Conservation (phyloP, 192 early-diverging fungal species). For the Umbelopsis vinacea region DNA sequence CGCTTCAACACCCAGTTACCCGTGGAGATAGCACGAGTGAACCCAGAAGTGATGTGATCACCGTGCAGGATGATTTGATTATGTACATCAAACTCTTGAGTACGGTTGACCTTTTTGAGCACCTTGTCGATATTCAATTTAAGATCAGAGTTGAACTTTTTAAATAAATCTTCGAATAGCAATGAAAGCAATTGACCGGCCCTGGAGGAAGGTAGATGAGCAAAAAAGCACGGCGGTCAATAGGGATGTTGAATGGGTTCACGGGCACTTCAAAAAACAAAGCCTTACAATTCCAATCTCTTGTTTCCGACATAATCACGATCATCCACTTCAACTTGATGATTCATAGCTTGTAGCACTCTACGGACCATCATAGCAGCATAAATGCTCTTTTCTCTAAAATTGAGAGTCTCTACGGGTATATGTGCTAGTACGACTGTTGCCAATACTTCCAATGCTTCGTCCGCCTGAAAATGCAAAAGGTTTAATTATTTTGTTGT, state of each 20-base stretch:
- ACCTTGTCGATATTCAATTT: conserved; percentile 92
- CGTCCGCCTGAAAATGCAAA: conserved; percentile 70
- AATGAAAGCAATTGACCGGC: conserved; percentile 93
- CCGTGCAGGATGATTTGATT: conserved; percentile 72
- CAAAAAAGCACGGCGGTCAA: not conserved
- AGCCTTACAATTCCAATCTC: conserved; percentile 86
- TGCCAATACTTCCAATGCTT: conserved; percentile 85
- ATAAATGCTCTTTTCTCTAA: conserved; percentile 91
- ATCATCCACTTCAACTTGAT: conserved; percentile 88
- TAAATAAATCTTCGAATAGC: conserved; percentile 98
- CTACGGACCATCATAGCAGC: conserved; percentile 93
- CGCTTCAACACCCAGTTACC: conserved; percentile 99
- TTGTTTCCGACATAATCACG: conserved; percentile 99
- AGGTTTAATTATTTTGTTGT: no score
- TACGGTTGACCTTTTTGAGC: conserved; percentile 86
- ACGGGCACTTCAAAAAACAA: not conserved
- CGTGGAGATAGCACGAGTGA: conserved; percentile 92
- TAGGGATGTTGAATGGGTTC: not conserved
- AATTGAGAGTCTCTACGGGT: conserved; percentile 86
- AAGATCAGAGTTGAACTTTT: conserved; percentile 84
- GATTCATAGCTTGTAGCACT: conserved; percentile 83
- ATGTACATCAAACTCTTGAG: conserved; percentile 87
- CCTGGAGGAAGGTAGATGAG: conserved; percentile 39
- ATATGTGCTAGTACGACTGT: conserved; percentile 90
- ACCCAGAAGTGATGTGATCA: conserved; percentile 88